Base-by-base conservation (phyloP, 805 yeast species). In the Cyberlindnera xylosilytica region DNA sequence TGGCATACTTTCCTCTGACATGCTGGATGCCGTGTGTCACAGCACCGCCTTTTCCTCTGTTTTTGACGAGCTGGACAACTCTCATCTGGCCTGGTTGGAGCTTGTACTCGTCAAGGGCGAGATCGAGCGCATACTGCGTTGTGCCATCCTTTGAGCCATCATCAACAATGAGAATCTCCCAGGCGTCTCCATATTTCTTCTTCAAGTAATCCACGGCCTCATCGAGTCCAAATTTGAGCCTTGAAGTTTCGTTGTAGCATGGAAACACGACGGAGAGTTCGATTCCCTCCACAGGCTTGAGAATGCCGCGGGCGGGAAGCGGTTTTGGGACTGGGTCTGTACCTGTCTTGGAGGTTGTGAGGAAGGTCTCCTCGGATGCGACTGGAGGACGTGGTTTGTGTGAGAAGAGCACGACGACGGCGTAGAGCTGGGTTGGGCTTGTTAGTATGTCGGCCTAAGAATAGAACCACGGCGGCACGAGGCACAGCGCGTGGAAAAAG, bases 31-130 rank as follows among this genome's bases (percentile, higher is more conserved):
- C 99, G 63, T 91, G 97, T 15, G 95, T 80, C 0, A 93, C 98
- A 0, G 98, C 99, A 11, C 98, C 97, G 27, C 95, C 95, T 66
- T 91, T 91, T 20, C 99, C 99, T 54, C 99, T 74, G 62, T 93
- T 93, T 49, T 76, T 62, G 19, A 65, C 76, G 48, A 93, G 72
- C 51, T 72, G 73, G n/a, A 87, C 72, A 34, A 87, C 89, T 52
- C 91, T 71, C 56, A 93, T 54, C 41, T 73, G 73, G 38, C 79
- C 84, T 1, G 87, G 81, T 28, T 60, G 44, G 28, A 81, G 61
- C 4, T 68, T 60, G 46, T 73, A 71, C 36, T 74, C 66, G 8
- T 64, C 53, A 7, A 58, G 50, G 1, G 78, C 74, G 61, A 84
- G 72, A n/a, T 70, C 60, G 30, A 93, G 59, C 11, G 96, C 95